A percentile compares a stretch with the other conserved stretches of the same genome.
phyloP scores from a whole-genome alignment of 495 filamentous ascomycete genomes.

The Penicillium egyptiacum region DNA sequence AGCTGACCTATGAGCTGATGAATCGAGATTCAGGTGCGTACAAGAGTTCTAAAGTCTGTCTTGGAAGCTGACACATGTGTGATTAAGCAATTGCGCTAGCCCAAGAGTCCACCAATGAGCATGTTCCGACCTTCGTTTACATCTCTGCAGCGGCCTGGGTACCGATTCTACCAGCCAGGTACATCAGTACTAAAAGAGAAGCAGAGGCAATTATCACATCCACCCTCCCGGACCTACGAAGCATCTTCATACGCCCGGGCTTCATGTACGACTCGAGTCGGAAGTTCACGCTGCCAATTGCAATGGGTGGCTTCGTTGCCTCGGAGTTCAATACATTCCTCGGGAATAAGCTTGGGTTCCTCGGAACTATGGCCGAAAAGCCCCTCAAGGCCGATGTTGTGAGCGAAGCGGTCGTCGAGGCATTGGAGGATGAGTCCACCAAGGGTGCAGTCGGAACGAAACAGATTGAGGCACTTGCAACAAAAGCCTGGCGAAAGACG shows the following conservation, averaged over 20 bases:
- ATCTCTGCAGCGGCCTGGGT: constrained; percentile 86
- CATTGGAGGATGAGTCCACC: constrained; percentile 64
- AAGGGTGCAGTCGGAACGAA: constrained; percentile 68
- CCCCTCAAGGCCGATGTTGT: constrained; percentile 84
- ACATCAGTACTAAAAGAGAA: constrained; percentile 89
- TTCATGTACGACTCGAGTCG: constrained; percentile 87
- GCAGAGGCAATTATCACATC: constrained; percentile 77
- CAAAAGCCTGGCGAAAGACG: constrained; percentile 73
- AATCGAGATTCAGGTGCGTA: constrained; percentile 77
- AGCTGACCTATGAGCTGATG: constrained; percentile 97
- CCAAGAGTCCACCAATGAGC: constrained; percentile 64
- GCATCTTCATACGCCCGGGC: constrained; percentile 78
- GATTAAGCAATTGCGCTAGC: constrained; percentile 70
- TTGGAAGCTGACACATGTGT: constrained; percentile 21
- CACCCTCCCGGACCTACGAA: constrained; percentile 70
- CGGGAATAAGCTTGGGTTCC: constrained; percentile 66
- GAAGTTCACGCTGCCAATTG: constrained; percentile 80
- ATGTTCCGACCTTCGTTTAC: constrained; percentile 73
- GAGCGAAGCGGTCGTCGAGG: constrained; percentile 80
- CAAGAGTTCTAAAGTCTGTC: not conserved
- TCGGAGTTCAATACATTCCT: constrained; percentile 70
- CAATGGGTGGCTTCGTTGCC: constrained; percentile 66
- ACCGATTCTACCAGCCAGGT: constrained; percentile 76
- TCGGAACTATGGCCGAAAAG: constrained; percentile 80
- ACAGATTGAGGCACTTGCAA: constrained; percentile 70